These are phyloP conservation scores for Orychophragmus violaceus DNA, from an alignment of 345 rosid genomes.

Conservation along the genomic window DNA sequence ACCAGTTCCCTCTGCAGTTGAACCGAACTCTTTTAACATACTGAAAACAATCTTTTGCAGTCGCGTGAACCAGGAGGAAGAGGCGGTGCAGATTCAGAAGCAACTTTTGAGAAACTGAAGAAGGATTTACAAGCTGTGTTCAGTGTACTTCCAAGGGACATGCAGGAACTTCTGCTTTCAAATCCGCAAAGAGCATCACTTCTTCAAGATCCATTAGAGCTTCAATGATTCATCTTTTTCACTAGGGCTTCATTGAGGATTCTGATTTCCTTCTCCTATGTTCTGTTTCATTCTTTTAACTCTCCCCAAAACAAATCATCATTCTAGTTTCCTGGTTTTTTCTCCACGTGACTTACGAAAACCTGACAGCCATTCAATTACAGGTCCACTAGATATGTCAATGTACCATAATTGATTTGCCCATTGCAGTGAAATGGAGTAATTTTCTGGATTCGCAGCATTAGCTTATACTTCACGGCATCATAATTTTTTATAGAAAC, in stretches of 20 bases:
- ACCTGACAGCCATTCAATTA: conserved; percentile 7
- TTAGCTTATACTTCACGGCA: not conserved
- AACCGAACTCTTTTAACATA: not conserved
- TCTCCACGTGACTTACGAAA: not conserved
- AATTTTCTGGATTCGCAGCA: not conserved
- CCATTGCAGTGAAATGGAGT: not conserved
- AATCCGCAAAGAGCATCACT: conserved; percentile 82
- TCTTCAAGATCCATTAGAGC: conserved; percentile 39
- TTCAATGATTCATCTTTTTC: conserved; percentile 14
- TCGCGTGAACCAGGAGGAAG: conserved; percentile 44
- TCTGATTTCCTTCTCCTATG: not conserved
- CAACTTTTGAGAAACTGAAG: conserved; percentile 57
- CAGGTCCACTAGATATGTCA: not conserved
- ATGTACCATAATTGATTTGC: not conserved
- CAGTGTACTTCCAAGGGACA: conserved; percentile 65
- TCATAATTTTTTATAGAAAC: not conserved
- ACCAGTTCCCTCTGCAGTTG: not conserved
- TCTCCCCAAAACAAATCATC: not conserved
- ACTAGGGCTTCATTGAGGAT: not conserved
- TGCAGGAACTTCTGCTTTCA: conserved; percentile 81
- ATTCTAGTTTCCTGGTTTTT: conserved; percentile 1
- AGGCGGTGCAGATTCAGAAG: conserved; percentile 32
- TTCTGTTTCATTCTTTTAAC: conserved; percentile 21
- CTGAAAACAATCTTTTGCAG: conserved; percentile 30
- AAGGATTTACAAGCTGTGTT: conserved; percentile 71